These are phyloP conservation scores for Cyclostephanos invisitatus DNA, from an alignment of 108 stramenopile genomes.

Conservation along the genomic window DNA sequence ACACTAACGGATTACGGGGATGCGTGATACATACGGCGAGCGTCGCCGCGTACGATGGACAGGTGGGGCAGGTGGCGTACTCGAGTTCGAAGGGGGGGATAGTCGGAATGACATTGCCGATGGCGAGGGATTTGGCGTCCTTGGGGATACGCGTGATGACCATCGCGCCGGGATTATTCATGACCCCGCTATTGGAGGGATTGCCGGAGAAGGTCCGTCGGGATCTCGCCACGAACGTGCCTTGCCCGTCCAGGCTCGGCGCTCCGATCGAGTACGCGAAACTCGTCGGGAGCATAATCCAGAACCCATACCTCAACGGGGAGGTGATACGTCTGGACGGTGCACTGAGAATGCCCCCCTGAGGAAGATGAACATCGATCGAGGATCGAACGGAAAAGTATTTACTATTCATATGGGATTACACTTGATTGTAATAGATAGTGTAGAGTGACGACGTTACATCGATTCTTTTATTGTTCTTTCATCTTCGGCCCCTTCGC, in stretches of 20 bases:
- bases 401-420: not conserved
- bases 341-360: slow-evolving; percentile 91
- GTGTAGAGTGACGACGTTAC: too few relatives aligned
- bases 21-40: slow-evolving; percentile 94
- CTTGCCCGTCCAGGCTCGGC: slow-evolving; percentile 86
- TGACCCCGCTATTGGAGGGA: slow-evolving; percentile 88
- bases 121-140: slow-evolving; percentile 89
- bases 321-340: slow-evolving; percentile 93
- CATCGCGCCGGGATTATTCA: slow-evolving; percentile 93
- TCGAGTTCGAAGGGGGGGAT: slow-evolving; percentile 92
- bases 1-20: slow-evolving; percentile 70
- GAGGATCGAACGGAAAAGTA: not conserved
- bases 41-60: slow-evolving; percentile 95
- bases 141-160: slow-evolving; percentile 87
- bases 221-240: slow-evolving; percentile 84
- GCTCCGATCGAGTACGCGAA: slow-evolving; percentile 82
- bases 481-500: slow-evolving; percentile 13
- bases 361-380: slow-evolving; percentile 14
- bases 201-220: slow-evolving; percentile 80
- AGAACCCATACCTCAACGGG: slow-evolving; percentile 90
- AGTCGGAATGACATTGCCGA: slow-evolving; percentile 86
- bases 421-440: not conserved
- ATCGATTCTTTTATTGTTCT: slow-evolving; percentile 1
- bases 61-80: slow-evolving; percentile 93
- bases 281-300: slow-evolving; percentile 77